These are phyloP conservation scores for Peronospora farinosa DNA, from an alignment of 352 stramenopile species.

Conservation along the genomic window DNA sequence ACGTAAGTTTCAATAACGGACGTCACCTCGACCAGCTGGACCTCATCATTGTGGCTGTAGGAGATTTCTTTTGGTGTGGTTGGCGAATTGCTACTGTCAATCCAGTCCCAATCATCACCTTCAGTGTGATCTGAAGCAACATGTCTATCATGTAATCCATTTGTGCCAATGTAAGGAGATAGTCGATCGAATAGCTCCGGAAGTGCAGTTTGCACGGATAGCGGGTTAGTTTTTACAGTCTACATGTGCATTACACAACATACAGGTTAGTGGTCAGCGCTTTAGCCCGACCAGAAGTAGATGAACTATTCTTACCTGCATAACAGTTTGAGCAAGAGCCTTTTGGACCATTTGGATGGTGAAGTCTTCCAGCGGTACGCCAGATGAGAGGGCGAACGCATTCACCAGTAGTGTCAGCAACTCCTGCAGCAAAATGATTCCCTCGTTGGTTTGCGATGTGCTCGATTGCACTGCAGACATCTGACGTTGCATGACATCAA, in stretches of 20 bases:
- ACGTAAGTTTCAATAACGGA: slow-evolving; percentile 39
- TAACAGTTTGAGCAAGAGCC: slow-evolving; percentile 36
- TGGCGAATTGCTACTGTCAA: slow-evolving; percentile 30
- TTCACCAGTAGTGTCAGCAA: slow-evolving; percentile 56
- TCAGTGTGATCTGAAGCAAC: slow-evolving; percentile 21
- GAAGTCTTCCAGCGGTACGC: slow-evolving; percentile 48
- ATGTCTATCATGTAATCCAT: slow-evolving; percentile 5
- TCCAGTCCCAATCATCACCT: slow-evolving; percentile 66
- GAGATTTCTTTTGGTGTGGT: slow-evolving; percentile 4
- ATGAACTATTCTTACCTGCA: slow-evolving; percentile 34
- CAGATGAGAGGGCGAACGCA: slow-evolving; percentile 53
- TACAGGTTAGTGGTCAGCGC: slow-evolving; percentile 3
- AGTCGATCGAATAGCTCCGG: slow-evolving; percentile 32
- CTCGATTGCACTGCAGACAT: slow-evolving; percentile 17
- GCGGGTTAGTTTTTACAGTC: slow-evolving; percentile 20
- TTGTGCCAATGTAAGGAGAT: slow-evolving; percentile 18
- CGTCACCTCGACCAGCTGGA: slow-evolving; percentile 27
- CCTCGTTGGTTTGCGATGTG: slow-evolving; percentile 10
- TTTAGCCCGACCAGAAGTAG: not conserved
- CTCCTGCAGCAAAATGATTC: slow-evolving; percentile 33
- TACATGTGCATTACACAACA: slow-evolving; percentile 6
- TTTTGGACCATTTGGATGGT: slow-evolving; percentile 62
- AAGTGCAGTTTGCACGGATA: slow-evolving; percentile 25
- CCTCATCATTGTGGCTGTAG: slow-evolving; percentile 13
- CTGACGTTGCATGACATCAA: slow-evolving; percentile 55